Evolutionary conservation across 2,329 filamentous ascomycete genomes (phyloP), one percentile per base, ranked within the genome.

Genomic region (Cyanodermella asteris): DNA sequence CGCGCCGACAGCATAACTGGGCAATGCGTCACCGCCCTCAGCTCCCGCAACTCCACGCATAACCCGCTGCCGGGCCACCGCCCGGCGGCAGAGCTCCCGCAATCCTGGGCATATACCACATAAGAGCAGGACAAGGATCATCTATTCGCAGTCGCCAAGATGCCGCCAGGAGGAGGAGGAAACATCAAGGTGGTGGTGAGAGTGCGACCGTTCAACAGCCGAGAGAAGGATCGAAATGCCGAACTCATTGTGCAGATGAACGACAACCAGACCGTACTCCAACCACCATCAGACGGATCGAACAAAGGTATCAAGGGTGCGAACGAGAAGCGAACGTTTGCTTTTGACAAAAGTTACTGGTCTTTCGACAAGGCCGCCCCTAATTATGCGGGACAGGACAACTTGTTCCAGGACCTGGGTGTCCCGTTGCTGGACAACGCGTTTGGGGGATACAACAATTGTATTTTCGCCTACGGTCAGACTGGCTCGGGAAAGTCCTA

Each of bases 121-220:
- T n/a, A n/a, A n/a, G n/a, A n/a, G n/a, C n/a, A n/a, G n/a, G n/a
- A n/a, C n/a, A n/a, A n/a, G n/a, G n/a, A n/a, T n/a, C n/a, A n/a
- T n/a, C n/a, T n/a, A n/a, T n/a, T n/a, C n/a, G n/a, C n/a, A n/a
- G n/a, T n/a, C n/a, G 25, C 22, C 35, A 33, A 16, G 34, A 77
- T 77, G 72, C 62, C 66, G 43, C 59, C 64, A 39, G 61, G 64
- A 39, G 77, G 77, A 44, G 81, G 76, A 55, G 82, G 87, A 46
- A 97, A 97, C 47, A 97, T 97, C 52, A 97, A 97, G 72, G 87
- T 97, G 57, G 87, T 97, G 61, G 87, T 97, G 59, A 71, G 87
- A 56, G 72, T 76, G 41, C 70, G 87, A 47, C 87, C 87, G 25
- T 97, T 97, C 57, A 97, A 97, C 51, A 71, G 69, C 44, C 71